A percentile compares a stretch with the other conserved stretches of the same genome.
Evolutionary conservation across 1,284 basidiomycete genomes (phyloP).

Genomic region (Pyrrhoderma lamaoense): DNA sequence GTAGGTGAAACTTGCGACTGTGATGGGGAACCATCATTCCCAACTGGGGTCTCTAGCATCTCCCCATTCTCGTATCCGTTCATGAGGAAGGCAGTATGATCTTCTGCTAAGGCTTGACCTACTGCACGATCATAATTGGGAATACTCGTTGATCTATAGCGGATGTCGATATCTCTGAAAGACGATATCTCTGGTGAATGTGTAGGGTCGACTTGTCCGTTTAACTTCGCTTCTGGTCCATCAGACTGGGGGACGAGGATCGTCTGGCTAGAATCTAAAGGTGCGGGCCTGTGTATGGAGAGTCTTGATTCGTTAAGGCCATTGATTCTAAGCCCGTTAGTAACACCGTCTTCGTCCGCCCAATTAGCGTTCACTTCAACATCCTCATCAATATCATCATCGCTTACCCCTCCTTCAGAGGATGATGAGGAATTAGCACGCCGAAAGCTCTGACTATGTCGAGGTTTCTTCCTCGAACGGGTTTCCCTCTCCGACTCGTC

Average conservation of each 20-base stretch:
- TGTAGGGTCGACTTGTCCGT: neutral
- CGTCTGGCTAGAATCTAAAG: neutral
- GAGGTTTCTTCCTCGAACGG: neutral
- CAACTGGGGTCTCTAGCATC: too few species aligned
- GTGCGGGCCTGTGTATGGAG: conserved; percentile 2
- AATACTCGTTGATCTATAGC: conserved; percentile 1
- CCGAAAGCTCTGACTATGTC: neutral
- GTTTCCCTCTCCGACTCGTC: neutral
- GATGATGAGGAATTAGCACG: neutral
- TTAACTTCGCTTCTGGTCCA: too few species aligned
- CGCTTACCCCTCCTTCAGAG: conserved; percentile 18
- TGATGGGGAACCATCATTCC: too few species aligned
- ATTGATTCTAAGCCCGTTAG: too few species aligned
- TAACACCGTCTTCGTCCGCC: too few species aligned
- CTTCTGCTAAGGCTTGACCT: conserved; percentile 11
- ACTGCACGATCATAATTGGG: neutral
- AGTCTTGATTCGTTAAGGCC: too few species aligned
- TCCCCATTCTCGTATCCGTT: too few species aligned
- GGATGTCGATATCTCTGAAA: conserved; percentile 7
- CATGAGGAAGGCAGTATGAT: conserved; percentile 6
- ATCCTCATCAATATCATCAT: conserved; percentile 12
- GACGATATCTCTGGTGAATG: neutral
- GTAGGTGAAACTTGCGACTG: too few species aligned
- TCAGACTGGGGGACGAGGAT: neutral
- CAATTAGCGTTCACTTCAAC: too few species aligned